Percentiles rank a stretch among this genome's conserved stretches.
These are phyloP conservation scores for Fusarium sp. DNA, from an alignment of 2,329 filamentous ascomycete species.

Conservation along the genomic window DNA sequence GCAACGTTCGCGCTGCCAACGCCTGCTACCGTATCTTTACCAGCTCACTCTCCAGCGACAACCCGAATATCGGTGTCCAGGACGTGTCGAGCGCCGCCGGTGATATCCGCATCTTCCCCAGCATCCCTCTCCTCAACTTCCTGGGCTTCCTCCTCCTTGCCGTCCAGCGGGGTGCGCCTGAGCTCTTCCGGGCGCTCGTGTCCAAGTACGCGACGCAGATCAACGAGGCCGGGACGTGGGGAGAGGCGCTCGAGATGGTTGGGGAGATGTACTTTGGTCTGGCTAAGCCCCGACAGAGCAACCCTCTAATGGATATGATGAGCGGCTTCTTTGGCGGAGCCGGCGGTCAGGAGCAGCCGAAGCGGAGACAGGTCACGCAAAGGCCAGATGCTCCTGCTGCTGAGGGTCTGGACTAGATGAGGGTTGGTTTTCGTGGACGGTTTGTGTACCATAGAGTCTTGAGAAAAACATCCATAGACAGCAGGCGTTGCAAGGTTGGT, in stretches of 20 bases:
- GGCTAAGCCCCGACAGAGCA: slow-evolving; percentile 86
- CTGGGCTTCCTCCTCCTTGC: slow-evolving; percentile 85
- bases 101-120: slow-evolving; percentile 87
- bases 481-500: slow-evolving; percentile 43
- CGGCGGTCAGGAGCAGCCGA: slow-evolving; percentile 52
- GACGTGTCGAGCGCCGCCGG: slow-evolving; percentile 80
- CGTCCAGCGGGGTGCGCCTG: slow-evolving; percentile 81
- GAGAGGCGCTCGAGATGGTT: slow-evolving; percentile 84
- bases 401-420: slow-evolving; percentile 68
- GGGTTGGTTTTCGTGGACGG: slow-evolving; percentile 6
- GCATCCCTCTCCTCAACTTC: slow-evolving; percentile 95
- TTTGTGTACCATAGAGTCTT: slow-evolving; percentile 42
- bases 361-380: slow-evolving; percentile 58
- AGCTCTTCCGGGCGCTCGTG: slow-evolving; percentile 84
- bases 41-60: slow-evolving; percentile 54
- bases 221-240: slow-evolving; percentile 82
- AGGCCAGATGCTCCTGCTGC: slow-evolving; percentile 63
- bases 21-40: slow-evolving; percentile 78
- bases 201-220: slow-evolving; percentile 85
- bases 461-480: slow-evolving; percentile 40
- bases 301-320: slow-evolving; percentile 98
- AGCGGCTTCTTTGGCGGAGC: slow-evolving; percentile 89
- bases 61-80: slow-evolving; percentile 75
- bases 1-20: slow-evolving; percentile 91
- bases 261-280: slow-evolving; percentile 98